A percentile compares a stretch with the other conserved stretches of the same genome.
These are phyloP conservation scores for Parachlorella kessleri DNA, from an alignment of 139 green algal genomes.

Conservation along the genomic window DNA sequence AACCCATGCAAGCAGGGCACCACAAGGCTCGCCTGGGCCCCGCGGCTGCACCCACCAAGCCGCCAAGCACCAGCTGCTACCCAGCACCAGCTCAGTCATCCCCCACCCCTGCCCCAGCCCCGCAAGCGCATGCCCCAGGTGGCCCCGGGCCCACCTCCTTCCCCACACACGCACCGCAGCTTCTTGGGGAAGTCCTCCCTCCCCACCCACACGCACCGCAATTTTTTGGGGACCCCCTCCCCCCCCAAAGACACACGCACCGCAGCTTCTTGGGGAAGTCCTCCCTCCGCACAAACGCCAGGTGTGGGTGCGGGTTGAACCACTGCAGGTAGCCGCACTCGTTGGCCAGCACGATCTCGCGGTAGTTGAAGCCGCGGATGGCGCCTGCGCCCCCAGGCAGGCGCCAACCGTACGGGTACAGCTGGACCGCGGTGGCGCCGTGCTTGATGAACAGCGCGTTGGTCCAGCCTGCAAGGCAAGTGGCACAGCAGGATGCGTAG, in stretches of 20 bases:
- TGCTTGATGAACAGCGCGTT: conserved; percentile 50
- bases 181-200: conserved; percentile 28
- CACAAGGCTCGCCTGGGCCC: too few species aligned
- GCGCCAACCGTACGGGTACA: conserved; percentile 22
- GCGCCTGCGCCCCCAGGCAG: conserved; percentile 1
- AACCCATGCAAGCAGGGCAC: too few species aligned
- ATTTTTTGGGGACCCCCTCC: too few species aligned
- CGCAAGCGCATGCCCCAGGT: too few species aligned
- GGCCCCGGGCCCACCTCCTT: too few species aligned
- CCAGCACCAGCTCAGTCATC: too few species aligned
- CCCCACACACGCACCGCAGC: neutral
- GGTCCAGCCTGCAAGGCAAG: conserved; percentile 45
- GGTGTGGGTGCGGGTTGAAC: conserved; percentile 34
- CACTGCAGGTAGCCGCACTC: conserved; percentile 40
- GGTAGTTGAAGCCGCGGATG: conserved; percentile 43
- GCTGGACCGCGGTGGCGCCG: conserved; percentile 27
- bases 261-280: conserved; percentile 22
- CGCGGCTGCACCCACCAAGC: too few species aligned
- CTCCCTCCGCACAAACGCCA: conserved; percentile 37
- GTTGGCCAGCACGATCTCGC: conserved; percentile 43
- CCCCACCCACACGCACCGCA: conserved; percentile 41
- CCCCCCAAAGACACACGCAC: too few species aligned
- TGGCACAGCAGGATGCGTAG: neutral
- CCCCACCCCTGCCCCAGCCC: too few species aligned
- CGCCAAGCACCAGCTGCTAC: too few species aligned